Conservation (phyloP, 2,329 filamentous ascomycete species). For the Botryosphaeria dothidea region DNA sequence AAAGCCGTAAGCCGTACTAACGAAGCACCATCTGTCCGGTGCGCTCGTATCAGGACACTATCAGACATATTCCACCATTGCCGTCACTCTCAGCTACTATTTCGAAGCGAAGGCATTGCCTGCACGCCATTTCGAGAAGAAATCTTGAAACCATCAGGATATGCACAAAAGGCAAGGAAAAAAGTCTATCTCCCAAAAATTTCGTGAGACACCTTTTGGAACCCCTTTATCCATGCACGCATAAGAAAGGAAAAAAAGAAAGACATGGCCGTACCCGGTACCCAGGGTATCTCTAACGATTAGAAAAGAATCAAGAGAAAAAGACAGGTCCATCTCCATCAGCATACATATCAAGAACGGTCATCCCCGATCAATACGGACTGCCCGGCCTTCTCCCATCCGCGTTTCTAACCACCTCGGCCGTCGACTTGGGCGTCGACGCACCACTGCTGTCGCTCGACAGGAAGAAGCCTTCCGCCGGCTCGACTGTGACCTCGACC, state of each 20-base stretch:
- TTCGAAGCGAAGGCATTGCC: neutral
- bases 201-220: slow-evolving; percentile 4
- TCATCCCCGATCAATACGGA: neutral
- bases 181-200: neutral
- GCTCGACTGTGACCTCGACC: slow-evolving; percentile 29
- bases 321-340: too few species aligned
- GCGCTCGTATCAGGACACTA: neutral
- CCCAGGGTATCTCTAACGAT: slow-evolving; percentile 4
- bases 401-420: neutral
- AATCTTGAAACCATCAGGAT: neutral
- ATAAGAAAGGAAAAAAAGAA: neutral
- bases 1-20: neutral
- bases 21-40: neutral
- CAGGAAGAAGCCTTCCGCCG: neutral
- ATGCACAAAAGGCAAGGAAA: neutral
- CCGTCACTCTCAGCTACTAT: neutral
- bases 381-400: neutral
- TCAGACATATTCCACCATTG: neutral
- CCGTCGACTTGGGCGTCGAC: neutral
- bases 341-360: neutral
- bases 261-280: neutral
- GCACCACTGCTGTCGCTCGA: neutral
- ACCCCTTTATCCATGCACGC: neutral
- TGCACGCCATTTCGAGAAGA: neutral
- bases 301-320: neutral